Evolutionary conservation across 2,329 filamentous ascomycete species (phyloP), one percentile per base, ranked within the genome.

Genomic region (Sarocladium kiliense): DNA sequence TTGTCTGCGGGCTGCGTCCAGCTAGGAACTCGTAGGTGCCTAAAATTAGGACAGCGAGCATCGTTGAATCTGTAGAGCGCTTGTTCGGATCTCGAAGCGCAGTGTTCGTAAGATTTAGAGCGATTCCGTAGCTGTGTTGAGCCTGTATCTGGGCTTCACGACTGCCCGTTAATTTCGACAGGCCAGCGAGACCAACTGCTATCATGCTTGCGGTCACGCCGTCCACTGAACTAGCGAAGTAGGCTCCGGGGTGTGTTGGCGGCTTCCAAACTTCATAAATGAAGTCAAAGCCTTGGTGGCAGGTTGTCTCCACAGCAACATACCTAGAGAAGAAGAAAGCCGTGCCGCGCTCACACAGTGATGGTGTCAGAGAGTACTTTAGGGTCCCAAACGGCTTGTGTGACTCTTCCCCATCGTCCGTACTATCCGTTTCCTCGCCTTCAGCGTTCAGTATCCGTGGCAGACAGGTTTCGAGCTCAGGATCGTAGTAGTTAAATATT

Each of bases 1-100:
- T 69, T 0, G 77, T 80, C 54, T 73, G 70, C 7, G 71, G 66
- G 6, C 70, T 73, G 19, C 68, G 71, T 16, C 78, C 77, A 11
- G 77, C 75, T 57, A 82, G 70, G 60, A 77, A 78, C 63, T 82
- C 79, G 58, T 78, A 83, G 3, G 79, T 76, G 42, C 77, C 75
- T 5, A 83, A 70, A 45, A 83, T 75, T 47, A 82, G 70, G 16
- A 82, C 74, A 1, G 71, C 74, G 30, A 77, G 74, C 72, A 83
- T 76, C 0, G 80, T 82, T 41, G 71, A 77, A 58, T 77, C 77
- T 60, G 75, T 77, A 61, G 72, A 63, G 10, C 69, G 72, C 55
- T 76, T 71, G 14, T 58, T 61, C 1, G 77, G 73, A 54, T 77
- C 66, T 45, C 68, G 65, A n/a, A 83, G 68, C 2, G 79, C 77